A percentile compares a stretch with the other conserved stretches of the same genome.
These are phyloP conservation scores for Monosporascus sp. DNA, from an alignment of 2,329 filamentous ascomycete genomes.

Conservation along the genomic window DNA sequence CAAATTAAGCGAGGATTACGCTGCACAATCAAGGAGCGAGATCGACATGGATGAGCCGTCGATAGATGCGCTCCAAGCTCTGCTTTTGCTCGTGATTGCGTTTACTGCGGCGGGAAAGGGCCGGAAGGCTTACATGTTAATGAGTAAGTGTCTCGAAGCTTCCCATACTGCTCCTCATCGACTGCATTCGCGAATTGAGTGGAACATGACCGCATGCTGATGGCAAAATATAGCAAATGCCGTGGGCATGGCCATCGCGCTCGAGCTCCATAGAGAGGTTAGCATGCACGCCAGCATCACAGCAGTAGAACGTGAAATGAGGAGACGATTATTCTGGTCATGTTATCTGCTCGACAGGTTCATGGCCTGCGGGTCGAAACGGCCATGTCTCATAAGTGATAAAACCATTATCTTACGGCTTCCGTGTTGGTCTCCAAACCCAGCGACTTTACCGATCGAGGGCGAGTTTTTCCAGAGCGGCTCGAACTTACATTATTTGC, in stretches of 20 bases:
- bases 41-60: slow-evolving; percentile 78
- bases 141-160: slow-evolving; percentile 48
- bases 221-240: slow-evolving; percentile 52
- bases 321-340: slow-evolving; percentile 80
- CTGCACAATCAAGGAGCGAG: slow-evolving; percentile 60
- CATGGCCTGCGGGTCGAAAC: slow-evolving; percentile 71
- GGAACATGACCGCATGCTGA: slow-evolving; percentile 25
- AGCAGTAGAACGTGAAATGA: slow-evolving; percentile 66
- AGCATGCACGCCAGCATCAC: slow-evolving; percentile 57
- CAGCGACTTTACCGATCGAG: slow-evolving; percentile 58
- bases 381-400: slow-evolving; percentile 75
- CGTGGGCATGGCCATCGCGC: slow-evolving; percentile 75
- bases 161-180: background rate
- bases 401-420: slow-evolving; percentile 69
- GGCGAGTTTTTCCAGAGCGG: slow-evolving; percentile 77
- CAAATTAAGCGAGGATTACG: slow-evolving; percentile 66
- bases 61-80: slow-evolving; percentile 69
- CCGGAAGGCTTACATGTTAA: slow-evolving; percentile 81
- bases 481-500: slow-evolving; percentile 69
- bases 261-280: slow-evolving; percentile 75
- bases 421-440: slow-evolving; percentile 65
- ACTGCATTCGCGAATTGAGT: background rate
- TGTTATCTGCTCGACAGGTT: slow-evolving; percentile 87
- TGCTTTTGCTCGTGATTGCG: slow-evolving; percentile 69
- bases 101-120: slow-evolving; percentile 74